phyloP scores from a whole-genome alignment of 495 filamentous ascomycete species.

The Lindgomyces ingoldianus region DNA sequence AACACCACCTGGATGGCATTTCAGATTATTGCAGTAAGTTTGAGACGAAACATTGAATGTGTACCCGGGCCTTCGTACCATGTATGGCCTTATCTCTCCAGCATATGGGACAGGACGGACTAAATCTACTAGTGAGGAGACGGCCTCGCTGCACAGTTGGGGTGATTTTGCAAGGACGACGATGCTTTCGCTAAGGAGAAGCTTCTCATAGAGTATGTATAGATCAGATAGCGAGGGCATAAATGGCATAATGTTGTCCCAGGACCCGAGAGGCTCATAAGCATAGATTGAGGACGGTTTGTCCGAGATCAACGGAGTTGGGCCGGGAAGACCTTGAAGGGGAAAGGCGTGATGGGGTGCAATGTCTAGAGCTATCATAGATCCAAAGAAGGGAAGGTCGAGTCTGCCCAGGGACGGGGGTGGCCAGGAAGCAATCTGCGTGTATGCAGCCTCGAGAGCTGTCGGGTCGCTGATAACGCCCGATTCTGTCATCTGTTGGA shows the following conservation, averaged over 20 bases:
- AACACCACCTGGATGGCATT: too few relatives aligned
- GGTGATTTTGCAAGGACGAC: conserved; percentile 43
- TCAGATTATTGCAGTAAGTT: too few relatives aligned
- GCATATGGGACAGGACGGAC: conserved; percentile 43
- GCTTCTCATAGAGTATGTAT: conserved; percentile 41
- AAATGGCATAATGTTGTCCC: conserved; percentile 37
- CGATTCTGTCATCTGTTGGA: conserved; percentile 37
- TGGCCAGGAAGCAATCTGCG: conserved; percentile 40
- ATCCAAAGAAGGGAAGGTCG: conserved; percentile 41
- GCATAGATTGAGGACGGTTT: conserved; percentile 33
- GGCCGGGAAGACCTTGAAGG: conserved; percentile 38
- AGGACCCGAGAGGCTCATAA: conserved; percentile 40
- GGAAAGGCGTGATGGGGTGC: conserved; percentile 42
- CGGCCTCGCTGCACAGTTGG: conserved; percentile 40
- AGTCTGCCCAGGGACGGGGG: conserved; percentile 38
- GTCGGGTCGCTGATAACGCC: conserved; percentile 38
- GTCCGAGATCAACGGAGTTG: conserved; percentile 24
- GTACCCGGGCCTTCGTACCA: too few relatives aligned
- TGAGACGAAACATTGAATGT: too few relatives aligned
- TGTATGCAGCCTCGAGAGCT: conserved; percentile 36
- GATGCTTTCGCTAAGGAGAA: conserved; percentile 42
- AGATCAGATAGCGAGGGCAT: conserved; percentile 42
- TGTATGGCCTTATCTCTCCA: conserved; percentile 39
- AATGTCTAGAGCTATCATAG: conserved; percentile 39
- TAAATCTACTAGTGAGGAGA: conserved; percentile 41